phyloP scores from a whole-genome alignment of 148 eudicot species.

The Spergularia bocconei region DNA sequence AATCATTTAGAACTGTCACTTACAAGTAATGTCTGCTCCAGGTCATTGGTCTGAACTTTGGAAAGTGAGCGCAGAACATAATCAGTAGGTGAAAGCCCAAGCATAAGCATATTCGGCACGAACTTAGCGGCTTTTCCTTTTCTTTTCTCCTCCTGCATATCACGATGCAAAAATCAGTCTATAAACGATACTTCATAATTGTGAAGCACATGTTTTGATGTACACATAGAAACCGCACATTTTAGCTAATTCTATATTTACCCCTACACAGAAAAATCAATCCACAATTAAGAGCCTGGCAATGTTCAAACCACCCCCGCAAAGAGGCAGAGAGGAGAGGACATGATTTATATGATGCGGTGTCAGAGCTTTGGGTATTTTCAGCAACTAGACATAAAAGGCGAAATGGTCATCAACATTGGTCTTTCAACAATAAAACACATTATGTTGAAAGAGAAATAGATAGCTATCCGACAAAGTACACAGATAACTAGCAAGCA shows the following conservation, averaged over 20 bases:
- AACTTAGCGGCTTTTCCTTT: slow-evolving; percentile 57
- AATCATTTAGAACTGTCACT: slow-evolving; percentile 17
- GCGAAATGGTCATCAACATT: neutral
- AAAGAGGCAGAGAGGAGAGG: neutral
- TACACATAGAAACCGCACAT: neutral
- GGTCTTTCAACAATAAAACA: neutral
- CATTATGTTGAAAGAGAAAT: neutral
- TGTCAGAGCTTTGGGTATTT: too few relatives aligned
- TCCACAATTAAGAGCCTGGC: neutral
- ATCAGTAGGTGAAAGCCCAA: slow-evolving; percentile 78
- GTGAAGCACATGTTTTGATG: too few relatives aligned
- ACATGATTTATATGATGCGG: neutral
- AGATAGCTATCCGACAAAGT: neutral
- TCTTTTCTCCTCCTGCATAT: slow-evolving; percentile 66
- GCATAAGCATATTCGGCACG: slow-evolving; percentile 76
- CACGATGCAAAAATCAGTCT: neutral
- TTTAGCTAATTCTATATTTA: neutral
- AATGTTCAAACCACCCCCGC: neutral
- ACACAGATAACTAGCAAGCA: neutral
- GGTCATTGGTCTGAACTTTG: slow-evolving; percentile 80
- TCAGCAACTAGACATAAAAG: too few relatives aligned
- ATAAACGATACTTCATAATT: neutral
- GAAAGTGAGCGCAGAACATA: slow-evolving; percentile 82
- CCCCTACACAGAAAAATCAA: neutral
- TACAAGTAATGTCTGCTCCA: slow-evolving; percentile 93